Evolutionary conservation across 2,329 filamentous ascomycete species (phyloP).

Genomic region (Tolypocladium inflatum): DNA sequence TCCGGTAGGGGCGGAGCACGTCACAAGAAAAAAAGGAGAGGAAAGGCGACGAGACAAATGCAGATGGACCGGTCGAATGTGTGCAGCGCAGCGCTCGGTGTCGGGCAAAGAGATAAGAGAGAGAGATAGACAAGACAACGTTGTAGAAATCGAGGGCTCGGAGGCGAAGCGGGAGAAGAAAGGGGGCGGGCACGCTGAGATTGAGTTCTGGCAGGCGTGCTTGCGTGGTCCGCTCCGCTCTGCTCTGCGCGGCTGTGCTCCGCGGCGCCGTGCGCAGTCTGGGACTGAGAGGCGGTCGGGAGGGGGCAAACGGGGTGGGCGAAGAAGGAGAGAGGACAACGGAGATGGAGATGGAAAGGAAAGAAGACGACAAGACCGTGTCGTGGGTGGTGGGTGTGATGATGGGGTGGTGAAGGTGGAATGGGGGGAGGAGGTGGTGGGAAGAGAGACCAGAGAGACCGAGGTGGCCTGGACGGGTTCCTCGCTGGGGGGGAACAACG

Average conservation of each 20-base stretch:
- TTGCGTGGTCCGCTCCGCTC: not conserved
- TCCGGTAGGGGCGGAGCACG: conserved; percentile 15
- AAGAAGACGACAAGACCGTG: conserved; percentile 11
- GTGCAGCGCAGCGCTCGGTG: conserved; percentile 12
- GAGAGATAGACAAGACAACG: conserved; percentile 9
- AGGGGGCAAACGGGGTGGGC: conserved; percentile 13
- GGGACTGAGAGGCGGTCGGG: conserved; percentile 13
- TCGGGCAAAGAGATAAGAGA: conserved; percentile 9
- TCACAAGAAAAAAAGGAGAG: conserved; percentile 14
- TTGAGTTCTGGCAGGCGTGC: conserved; percentile 7
- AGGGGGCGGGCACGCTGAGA: conserved; percentile 13
- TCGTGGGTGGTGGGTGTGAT: not conserved
- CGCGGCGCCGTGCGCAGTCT: conserved; percentile 3
- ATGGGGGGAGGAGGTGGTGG: conserved; percentile 3
- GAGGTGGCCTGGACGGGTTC: not conserved
- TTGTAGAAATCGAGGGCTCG: conserved; percentile 6
- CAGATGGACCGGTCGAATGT: conserved; percentile 13
- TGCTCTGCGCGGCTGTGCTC: conserved; percentile 8
- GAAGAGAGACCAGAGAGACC: not conserved
- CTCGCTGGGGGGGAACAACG: not conserved
- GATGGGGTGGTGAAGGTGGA: conserved; percentile 6
- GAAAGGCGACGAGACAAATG: conserved; percentile 13
- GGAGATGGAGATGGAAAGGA: conserved; percentile 16
- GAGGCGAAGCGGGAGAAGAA: conserved; percentile 19
- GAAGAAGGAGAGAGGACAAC: conserved; percentile 14